Evolutionary conservation across 1,284 basidiomycete species (phyloP), one percentile per base, ranked within the genome.

Genomic region (Coniophora puteana): DNA sequence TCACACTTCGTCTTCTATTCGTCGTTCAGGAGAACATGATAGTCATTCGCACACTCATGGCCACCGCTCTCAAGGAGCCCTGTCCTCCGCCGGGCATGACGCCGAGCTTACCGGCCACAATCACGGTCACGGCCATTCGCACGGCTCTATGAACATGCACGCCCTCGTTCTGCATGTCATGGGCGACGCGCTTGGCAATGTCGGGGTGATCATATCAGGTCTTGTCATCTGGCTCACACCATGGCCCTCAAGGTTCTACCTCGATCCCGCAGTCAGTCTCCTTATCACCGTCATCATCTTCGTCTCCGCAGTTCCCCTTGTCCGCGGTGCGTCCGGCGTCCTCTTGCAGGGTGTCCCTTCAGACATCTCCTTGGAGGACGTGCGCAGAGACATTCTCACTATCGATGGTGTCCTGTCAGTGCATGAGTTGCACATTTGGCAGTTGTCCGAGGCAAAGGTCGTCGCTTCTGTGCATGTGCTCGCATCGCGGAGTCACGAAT

Each of bases 211-310:
- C 38, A 71, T 76, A 13, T 78, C 84, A 5, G 86, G 86, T 53
- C 68, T 88, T 5, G 68, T 86, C 55, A 83, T 86, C 53, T 40
- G 79, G 80, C 67, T 79, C 20, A 67, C 71, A 12, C 55, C 62
- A 23, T 74, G 68, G 66, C 61, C 57, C 37, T 73, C 65, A 61
- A 80, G 74, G 48, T 76, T 76, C 54, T 87, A 86, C 65, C 80
- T 76, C 47, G 86, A 89, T 59, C 86, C 86, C 0, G 63, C 74
- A 32, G 80, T 89, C 59, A 82, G 78, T 43, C 69, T 89, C 55
- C 61, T 88, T 45, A 89, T 89, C 63, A 86, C 85, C 27, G 70
- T 74, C 51, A 89, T 89, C 63, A 89, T 89, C 54, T 87, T 88
- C 69, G 77, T 78, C n/a, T 83, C 80, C 17, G 84, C 86, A 0